Base-by-base conservation (phyloP, 2,329 filamentous ascomycete genomes). In the Calonectria crousiana region DNA sequence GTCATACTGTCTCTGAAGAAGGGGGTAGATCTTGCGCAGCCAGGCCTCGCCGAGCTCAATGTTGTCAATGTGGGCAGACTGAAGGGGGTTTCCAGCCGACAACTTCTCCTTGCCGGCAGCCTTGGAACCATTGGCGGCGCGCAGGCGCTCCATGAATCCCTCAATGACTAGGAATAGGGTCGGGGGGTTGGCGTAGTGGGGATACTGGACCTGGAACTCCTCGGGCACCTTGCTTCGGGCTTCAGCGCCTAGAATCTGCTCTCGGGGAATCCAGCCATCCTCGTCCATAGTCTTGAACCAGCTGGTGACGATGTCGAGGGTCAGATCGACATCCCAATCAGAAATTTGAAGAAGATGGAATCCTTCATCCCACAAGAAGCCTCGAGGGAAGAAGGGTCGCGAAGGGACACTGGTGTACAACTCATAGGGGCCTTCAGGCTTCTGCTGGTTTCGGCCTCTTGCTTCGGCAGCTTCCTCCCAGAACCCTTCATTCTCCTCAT, bases 241-340 rank as follows among this genome's bases (percentile, higher is more conserved):
- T 86, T 99, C 97, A 3, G 90, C 86, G 2, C 97, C 97, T 2
- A 99, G 90, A 74, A 99, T 98, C 85, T 98, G 96, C 87, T 99
- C 97, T 67, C 97, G 93, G 4, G 93, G 95, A 82, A 99, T 98
- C 97, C 97, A 99, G 69, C 97, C 97, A 83, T 98, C 95, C 20
- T 97, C 94, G 78, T 99, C 97, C 91, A 98, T 98, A 23, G 98
- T 91, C 77, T 93, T 95, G 87, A 97, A 97, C 97, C 97, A 99
- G 85, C 95, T 98, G 86, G 94, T 95, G 75, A 98, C 91, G 77
- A 99, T 95, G 76, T 98, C 95, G 36, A 94, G 87, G 4, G 95
- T 93, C 67, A 98, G 89, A 81, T 98, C 96, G 67, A 95, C 92
- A 83, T 99, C 97, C 94, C 96, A 99, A 78, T 99, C 96, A 26